These are phyloP conservation scores for Neurospora sp. DNA, from an alignment of 2,329 filamentous ascomycete genomes.

Conservation along the genomic window DNA sequence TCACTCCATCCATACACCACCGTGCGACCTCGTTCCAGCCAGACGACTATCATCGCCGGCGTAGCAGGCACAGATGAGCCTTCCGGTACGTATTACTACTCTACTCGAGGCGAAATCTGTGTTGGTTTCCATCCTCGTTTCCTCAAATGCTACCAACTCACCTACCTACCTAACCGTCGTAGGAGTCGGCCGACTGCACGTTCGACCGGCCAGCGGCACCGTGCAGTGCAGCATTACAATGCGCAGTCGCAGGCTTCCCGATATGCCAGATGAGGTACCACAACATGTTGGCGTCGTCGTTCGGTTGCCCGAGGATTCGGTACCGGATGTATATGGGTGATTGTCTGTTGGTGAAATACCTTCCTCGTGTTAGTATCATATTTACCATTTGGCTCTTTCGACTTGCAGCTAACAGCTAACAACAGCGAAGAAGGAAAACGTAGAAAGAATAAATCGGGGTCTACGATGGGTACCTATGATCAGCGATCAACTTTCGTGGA, in stretches of 20 bases:
- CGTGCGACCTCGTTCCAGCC: not conserved
- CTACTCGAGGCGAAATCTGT: not conserved
- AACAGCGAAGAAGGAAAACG: not conserved
- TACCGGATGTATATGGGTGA: not conserved
- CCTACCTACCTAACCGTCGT: not conserved
- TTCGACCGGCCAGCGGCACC: not conserved
- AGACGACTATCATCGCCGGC: not conserved
- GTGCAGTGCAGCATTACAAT: not conserved
- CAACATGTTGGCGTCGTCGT: not conserved
- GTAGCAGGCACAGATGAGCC: not conserved
- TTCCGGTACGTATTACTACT: not conserved
- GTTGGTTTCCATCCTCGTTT: not conserved
- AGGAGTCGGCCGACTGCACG: not conserved
- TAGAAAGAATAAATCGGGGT: not conserved
- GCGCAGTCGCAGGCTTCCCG: not conserved
- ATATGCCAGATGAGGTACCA: not conserved
- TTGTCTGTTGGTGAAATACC: not conserved
- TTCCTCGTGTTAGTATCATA: not conserved
- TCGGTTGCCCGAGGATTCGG: not conserved
- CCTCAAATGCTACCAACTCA: not conserved
- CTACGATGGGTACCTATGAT: not conserved
- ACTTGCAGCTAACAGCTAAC: not conserved
- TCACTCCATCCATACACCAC: not conserved
- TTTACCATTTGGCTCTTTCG: not conserved
- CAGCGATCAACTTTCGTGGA: not conserved